Percentiles rank a stretch among this genome's conserved stretches.
phyloP scores from a whole-genome alignment of 495 filamentous ascomycete species.

The Ramalina intermedia region DNA sequence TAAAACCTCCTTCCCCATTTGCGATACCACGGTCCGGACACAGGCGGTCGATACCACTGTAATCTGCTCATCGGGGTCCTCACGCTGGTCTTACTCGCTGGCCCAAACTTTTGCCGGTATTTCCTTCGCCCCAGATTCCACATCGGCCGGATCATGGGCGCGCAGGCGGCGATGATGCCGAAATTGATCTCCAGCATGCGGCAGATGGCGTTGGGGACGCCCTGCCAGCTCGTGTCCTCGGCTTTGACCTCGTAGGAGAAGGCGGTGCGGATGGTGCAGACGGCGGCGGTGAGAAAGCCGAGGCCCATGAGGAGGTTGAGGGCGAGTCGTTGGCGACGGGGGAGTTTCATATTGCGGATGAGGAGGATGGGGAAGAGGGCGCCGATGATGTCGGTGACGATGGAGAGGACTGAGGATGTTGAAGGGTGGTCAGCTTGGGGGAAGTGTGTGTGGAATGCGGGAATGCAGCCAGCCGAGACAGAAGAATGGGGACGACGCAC shows the following conservation, averaged over 20 bases:
- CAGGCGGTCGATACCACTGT: background rate
- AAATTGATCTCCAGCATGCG: conserved; percentile 10
- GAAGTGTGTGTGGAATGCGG: background rate
- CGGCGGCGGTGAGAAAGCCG: conserved; percentile 22
- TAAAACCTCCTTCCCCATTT: background rate
- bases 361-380: conserved; percentile 29
- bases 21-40: background rate
- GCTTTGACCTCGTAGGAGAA: conserved; percentile 21
- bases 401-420: conserved; percentile 23
- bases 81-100: background rate
- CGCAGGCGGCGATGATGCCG: conserved; percentile 9
- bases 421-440: background rate
- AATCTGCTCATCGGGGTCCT: background rate
- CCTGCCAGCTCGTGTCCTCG: conserved; percentile 13
- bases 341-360: conserved; percentile 31
- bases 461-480: background rate
- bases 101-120: background rate
- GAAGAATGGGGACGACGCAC: conserved; percentile 7
- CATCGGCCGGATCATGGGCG: conserved; percentile 1
- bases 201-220: conserved; percentile 10
- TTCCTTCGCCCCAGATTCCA: background rate
- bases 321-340: conserved; percentile 24
- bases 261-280: conserved; percentile 31
- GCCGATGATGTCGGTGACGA: conserved; percentile 27
- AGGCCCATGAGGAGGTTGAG: conserved; percentile 27